Evolutionary conservation across 2,329 filamentous ascomycete species (phyloP).

Genomic region (Aspergillus eucalypticola): DNA sequence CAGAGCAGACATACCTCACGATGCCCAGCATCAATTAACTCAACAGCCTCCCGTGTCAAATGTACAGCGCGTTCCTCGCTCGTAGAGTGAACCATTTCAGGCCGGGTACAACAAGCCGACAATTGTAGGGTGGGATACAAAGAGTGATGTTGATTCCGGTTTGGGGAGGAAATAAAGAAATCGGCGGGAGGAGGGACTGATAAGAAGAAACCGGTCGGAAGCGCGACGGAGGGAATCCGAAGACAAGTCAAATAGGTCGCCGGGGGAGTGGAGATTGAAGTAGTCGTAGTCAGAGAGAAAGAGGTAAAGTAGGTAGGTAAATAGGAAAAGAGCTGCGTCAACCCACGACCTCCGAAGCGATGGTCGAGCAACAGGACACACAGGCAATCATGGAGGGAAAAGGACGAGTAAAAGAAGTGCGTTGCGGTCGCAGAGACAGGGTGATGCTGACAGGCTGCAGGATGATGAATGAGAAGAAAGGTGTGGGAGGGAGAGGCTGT

Average conservation of each 20-base stretch:
- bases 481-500: neutral
- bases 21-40: constrained; percentile 48
- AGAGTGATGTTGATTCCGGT: constrained; percentile 8
- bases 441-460: neutral
- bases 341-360: constrained; percentile 21
- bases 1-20: constrained; percentile 41
- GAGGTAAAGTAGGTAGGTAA: neutral
- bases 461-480: constrained; percentile 9
- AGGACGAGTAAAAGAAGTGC: constrained; percentile 1
- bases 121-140: constrained; percentile 14
- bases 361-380: constrained; percentile 19
- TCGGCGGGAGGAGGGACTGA: neutral
- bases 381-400: constrained; percentile 23
- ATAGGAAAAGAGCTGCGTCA: constrained; percentile 13
- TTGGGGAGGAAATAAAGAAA: neutral
- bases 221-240: constrained; percentile 12
- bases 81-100: constrained; percentile 46
- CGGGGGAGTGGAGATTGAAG: constrained; percentile 7
- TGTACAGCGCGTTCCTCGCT: constrained; percentile 49
- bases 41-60: constrained; percentile 50
- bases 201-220: neutral
- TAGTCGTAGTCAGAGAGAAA: constrained; percentile 7
- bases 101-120: constrained; percentile 20
- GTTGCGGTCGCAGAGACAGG: constrained; percentile 9
- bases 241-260: constrained; percentile 1